Evolutionary conservation across 2,329 filamentous ascomycete genomes (phyloP).

Genomic region (Aphanocladium album): DNA sequence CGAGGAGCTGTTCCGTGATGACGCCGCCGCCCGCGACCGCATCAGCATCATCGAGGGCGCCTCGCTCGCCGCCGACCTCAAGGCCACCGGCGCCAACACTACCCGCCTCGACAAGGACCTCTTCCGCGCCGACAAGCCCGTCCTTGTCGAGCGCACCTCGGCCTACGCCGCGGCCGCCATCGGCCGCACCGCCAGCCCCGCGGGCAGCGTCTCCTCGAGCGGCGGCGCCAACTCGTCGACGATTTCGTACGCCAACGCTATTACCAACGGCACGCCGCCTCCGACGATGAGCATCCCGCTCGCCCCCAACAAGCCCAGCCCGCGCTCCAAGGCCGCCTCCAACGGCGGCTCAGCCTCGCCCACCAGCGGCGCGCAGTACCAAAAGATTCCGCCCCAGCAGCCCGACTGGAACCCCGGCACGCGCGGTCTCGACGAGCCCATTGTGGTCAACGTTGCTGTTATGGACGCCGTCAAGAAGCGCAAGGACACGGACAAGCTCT

Average conservation of each 20-base stretch:
- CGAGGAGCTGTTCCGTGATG: constrained; percentile 47
- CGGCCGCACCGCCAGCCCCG: constrained; percentile 14
- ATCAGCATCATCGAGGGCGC: constrained; percentile 51
- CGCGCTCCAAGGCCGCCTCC: constrained; percentile 11
- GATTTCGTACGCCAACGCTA: constrained; percentile 35
- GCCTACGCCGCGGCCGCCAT: constrained; percentile 12
- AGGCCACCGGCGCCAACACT: constrained; percentile 40
- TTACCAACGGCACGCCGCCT: constrained; percentile 36
- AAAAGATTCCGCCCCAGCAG: constrained; percentile 25
- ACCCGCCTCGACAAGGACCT: constrained; percentile 41
- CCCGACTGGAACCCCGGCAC: constrained; percentile 47
- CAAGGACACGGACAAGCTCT: constrained; percentile 51
- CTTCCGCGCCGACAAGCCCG: constrained; percentile 50
- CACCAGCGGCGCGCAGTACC: constrained; percentile 6
- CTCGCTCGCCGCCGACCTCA: constrained; percentile 43
- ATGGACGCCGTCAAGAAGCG: constrained; percentile 54
- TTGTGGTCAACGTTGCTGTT: constrained; percentile 39
- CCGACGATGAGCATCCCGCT: constrained; percentile 39
- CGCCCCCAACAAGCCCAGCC: constrained; percentile 25
- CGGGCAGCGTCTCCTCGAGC: constrained; percentile 38
- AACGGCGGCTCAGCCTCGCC: background rate
- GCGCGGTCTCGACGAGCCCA: constrained; percentile 50
- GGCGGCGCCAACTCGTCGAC: constrained; percentile 23
- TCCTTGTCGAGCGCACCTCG: constrained; percentile 33
- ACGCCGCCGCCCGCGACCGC: constrained; percentile 36